Evolutionary conservation across 2,329 filamentous ascomycete species (phyloP).

Genomic region (Helicocarpus griseus): DNA sequence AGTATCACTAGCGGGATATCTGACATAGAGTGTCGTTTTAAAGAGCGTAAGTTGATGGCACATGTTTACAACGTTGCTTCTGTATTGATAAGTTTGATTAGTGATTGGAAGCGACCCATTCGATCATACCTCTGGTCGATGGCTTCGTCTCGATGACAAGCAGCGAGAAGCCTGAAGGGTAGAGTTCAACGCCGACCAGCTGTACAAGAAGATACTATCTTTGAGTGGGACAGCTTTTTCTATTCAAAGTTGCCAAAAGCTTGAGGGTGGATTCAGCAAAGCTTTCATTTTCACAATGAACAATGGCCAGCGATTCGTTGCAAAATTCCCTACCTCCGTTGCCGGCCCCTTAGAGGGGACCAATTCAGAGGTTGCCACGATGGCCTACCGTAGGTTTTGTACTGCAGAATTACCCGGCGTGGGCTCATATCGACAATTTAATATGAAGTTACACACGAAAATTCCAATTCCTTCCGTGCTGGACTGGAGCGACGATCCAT

Average conservation of each 20-base stretch:
- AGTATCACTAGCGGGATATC: not conserved
- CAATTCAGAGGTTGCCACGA: conserved; percentile 38
- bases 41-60: not conserved
- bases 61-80: not conserved
- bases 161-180: conserved; percentile 27
- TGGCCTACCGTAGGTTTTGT: conserved; percentile 26
- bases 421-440: not conserved
- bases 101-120: conserved; percentile 1
- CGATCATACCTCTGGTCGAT: conserved; percentile 24
- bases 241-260: conserved; percentile 29
- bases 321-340: conserved; percentile 29
- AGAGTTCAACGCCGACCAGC: conserved; percentile 31
- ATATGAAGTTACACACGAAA: conserved; percentile 26
- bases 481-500: conserved; percentile 30
- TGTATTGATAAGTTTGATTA: not conserved
- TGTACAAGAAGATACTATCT: conserved; percentile 25
- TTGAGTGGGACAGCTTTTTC: conserved; percentile 24
- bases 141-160: conserved; percentile 27
- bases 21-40: not conserved
- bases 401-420: not conserved
- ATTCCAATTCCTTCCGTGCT: conserved; percentile 34
- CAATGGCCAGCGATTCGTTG: conserved; percentile 28
- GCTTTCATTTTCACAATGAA: conserved; percentile 35
- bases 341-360: conserved; percentile 30
- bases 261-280: conserved; percentile 36